Base-by-base conservation (phyloP, 2,329 filamentous ascomycete species). In the Exophiala calicioides region DNA sequence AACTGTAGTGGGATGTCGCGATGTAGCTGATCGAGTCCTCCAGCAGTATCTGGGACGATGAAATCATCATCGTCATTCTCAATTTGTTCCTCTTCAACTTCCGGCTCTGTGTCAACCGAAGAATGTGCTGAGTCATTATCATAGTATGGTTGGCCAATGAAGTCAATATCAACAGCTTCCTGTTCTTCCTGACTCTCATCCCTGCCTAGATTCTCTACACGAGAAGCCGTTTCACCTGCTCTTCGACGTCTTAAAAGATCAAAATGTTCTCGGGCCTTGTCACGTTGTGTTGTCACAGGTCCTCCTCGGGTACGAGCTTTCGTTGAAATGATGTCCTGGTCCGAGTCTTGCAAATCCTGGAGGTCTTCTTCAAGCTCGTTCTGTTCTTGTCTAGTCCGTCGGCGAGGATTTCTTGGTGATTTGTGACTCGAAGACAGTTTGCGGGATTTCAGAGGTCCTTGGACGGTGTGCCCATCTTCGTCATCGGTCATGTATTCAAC, bases 1-100 rank as follows among this genome's bases (percentile, higher is more conserved):
- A 88, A 89, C 57, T 85, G 72, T 1, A 90, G 71, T 0, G 87
- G 87, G 2, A 88, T 80, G 3, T 74, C 72, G 8, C 72, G 62
- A 7, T 74, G 68, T 2, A 78, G 80, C 1, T 79, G 79, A 1
- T 81, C 81, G 0, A 86, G 64, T 21, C 66, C 63, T 5, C 74
- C 77, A 4, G 34, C 26, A 3, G 77, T 68, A 12, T 81, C 82
- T 18, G 85, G 80, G 34, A 85, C 71, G 15, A 90, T 75, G 52
- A 89, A 89, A 50, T 80, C 79, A 2, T 80, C 77, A 21, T 82
- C 79, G 19, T 82, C 77, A 39, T 78, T 74, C n/a, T 44, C 44
- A 32, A 47, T 33, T 18, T 44, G 44, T 24, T 59, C 56, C 18
- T 57, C 56, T 19, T 44, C 20, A 9, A 23, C 47, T 3, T 52